phyloP scores from a whole-genome alignment of 2,329 filamentous ascomycete species.

The Zopfia rhizophila region DNA sequence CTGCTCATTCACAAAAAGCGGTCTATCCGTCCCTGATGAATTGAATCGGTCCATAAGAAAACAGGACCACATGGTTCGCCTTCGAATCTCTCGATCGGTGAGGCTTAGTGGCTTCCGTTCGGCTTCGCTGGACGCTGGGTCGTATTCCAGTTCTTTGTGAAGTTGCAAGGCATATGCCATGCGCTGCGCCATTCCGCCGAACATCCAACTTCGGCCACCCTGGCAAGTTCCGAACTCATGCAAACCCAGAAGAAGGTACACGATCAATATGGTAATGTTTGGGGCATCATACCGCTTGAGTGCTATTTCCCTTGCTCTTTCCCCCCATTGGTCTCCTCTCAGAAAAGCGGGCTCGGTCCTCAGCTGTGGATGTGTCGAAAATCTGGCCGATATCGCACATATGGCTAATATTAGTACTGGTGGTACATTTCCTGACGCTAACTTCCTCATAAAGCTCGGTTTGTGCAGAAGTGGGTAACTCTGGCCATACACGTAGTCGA shows the following conservation, averaged over 20 bases:
- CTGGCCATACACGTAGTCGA: conserved; percentile 95
- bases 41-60: conserved; percentile 98
- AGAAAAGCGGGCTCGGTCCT: conserved; percentile 82
- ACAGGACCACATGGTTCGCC: conserved; percentile 97
- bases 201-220: conserved; percentile 93
- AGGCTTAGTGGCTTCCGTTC: conserved; percentile 77
- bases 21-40: conserved; percentile 91
- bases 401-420: conserved; percentile 93
- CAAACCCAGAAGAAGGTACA: conserved; percentile 85
- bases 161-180: conserved; percentile 97
- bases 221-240: conserved; percentile 98
- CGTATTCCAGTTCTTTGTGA: conserved; percentile 88
- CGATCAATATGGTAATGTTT: conserved; percentile 94
- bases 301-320: conserved; percentile 85
- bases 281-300: conserved; percentile 90
- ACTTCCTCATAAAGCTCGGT: conserved; percentile 92
- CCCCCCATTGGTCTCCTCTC: conserved; percentile 91
- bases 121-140: conserved; percentile 73
- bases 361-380: conserved; percentile 87
- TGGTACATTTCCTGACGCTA: conserved; percentile 81
- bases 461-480: conserved; percentile 95
- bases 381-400: conserved; percentile 93
- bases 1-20: conserved; percentile 90
- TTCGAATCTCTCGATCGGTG: conserved; percentile 90
- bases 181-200: conserved; percentile 92